Evolutionary conservation across 2,329 filamentous ascomycete species (phyloP).

Genomic region (Aspergillus flavus): DNA sequence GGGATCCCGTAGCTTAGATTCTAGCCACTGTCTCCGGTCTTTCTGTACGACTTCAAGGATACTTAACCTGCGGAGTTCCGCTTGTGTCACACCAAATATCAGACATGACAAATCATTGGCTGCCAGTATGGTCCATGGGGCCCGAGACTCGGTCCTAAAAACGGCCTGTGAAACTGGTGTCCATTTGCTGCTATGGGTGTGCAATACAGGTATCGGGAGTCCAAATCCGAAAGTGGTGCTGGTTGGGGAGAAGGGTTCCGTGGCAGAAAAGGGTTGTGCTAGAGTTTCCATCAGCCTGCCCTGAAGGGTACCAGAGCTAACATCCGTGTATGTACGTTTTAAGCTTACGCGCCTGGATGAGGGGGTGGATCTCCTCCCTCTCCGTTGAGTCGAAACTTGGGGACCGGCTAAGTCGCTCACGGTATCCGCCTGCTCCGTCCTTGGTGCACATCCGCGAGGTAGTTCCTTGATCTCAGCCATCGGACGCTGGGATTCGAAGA

Average conservation of each 20-base stretch:
- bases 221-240: conserved; percentile 38
- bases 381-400: conserved; percentile 33
- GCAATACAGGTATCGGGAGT: conserved; percentile 60
- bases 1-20: conserved; percentile 74
- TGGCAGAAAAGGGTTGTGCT: conserved; percentile 73
- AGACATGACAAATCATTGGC: conserved; percentile 96
- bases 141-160: conserved; percentile 88
- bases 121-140: conserved; percentile 93
- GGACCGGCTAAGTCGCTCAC: conserved; percentile 36
- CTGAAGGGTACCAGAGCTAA: conserved; percentile 72
- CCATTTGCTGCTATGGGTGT: conserved; percentile 88
- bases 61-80: conserved; percentile 90
- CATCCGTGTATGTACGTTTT: conserved; percentile 87
- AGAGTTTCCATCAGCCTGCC: conserved; percentile 83
- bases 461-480: conserved; percentile 23
- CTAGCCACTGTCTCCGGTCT: conserved; percentile 85
- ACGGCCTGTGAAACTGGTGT: conserved; percentile 91
- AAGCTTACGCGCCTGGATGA: conserved; percentile 66
- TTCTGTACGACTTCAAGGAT: conserved; percentile 93
- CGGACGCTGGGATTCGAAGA: conserved; percentile 52
- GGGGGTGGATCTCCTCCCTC: conserved; percentile 48
- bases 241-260: conserved; percentile 48
- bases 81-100: conserved; percentile 98
- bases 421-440: conserved; percentile 26
- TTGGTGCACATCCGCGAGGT: conserved; percentile 25